These are phyloP conservation scores for Musa itinerans DNA, from an alignment of 176 grass and related monocot species.

Conservation along the genomic window DNA sequence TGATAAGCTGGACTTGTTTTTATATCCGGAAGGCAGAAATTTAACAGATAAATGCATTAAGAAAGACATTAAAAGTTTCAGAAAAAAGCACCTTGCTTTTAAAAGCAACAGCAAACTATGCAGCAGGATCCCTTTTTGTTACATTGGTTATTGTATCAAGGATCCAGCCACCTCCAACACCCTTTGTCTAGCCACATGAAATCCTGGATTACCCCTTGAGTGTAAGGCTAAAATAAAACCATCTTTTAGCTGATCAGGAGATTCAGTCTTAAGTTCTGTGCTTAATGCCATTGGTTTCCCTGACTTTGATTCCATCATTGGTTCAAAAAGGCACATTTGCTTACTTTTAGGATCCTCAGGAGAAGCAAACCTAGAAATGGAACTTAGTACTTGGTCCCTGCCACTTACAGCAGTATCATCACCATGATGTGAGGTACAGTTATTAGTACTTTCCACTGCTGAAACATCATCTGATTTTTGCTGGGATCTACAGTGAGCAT, in stretches of 20 bases:
- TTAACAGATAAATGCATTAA: conserved; percentile 2
- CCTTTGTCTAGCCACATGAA: conserved; percentile 65
- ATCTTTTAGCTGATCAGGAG: conserved; percentile 58
- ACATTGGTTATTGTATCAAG: conserved; percentile 73
- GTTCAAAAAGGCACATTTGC: conserved; percentile 57
- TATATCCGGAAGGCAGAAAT: background rate
- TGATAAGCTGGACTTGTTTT: background rate
- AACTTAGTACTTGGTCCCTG: conserved; percentile 77
- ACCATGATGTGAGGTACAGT: conserved; percentile 39
- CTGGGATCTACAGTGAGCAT: conserved; percentile 63
- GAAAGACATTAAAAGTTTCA: conserved; percentile 9
- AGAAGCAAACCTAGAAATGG: conserved; percentile 92
- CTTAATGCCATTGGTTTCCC: conserved; percentile 23
- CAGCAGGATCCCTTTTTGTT: conserved; percentile 78
- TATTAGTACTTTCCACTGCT: conserved; percentile 50
- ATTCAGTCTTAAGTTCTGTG: conserved; percentile 30
- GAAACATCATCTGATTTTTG: conserved; percentile 66
- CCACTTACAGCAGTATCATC: conserved; percentile 61
- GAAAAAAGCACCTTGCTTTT: conserved; percentile 50
- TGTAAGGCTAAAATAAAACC: conserved; percentile 74
- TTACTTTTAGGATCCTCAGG: conserved; percentile 77
- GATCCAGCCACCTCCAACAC: conserved; percentile 66
- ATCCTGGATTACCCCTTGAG: conserved; percentile 57
- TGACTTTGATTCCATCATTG: conserved; percentile 65
- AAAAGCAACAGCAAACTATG: conserved; percentile 77